Evolutionary conservation across 306 rosid genomes (phyloP), one percentile per base, ranked within the genome.

Genomic region (Rosa multiflora): DNA sequence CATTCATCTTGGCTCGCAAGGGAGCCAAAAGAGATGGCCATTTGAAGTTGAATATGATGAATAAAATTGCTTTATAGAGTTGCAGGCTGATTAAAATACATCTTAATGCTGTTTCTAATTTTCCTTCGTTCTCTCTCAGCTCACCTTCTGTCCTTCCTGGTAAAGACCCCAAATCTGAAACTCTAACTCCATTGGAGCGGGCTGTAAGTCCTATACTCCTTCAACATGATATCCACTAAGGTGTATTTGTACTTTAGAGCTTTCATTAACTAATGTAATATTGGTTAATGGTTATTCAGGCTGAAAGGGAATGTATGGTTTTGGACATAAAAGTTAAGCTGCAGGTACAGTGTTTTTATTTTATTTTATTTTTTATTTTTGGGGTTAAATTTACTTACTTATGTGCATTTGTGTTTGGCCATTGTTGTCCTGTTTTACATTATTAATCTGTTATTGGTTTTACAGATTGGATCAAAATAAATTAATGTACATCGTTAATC

Each of bases 261-360:
- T 70, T 5, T 76, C 72, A 69, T 43, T 67, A 75, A 72, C 76
- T 70, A 77, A 74, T 70, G 39, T 40, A 76, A 15, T 78, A 42
- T 58, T 84, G 68, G 5, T 82, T 78, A 42, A 52, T 84, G 68
- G 5, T 82, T 78, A 52, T 86, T 79, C 93, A 95, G 99, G 99
- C 97, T 4, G 99, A 95, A 88, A 91, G 99, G 85, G 99, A 91
- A 12, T 92, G 86, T 83, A 95, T 95, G 98, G 99, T 95, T 78
- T 87, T 95, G 89, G 99, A 95, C 84, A 95, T 95, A 79, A 83
- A 95, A 87, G 99, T 95, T 83, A 95, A 95, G 88, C 87, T 95
- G 80, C 99, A 95, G 99, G 99, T 95, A 88, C 64, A 70, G 37
- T 74, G n/a, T 58, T 35, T 46, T 67, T 58, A 42, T 12, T 63